Percentiles rank a stretch among this genome's conserved stretches.
phyloP scores from a whole-genome alignment of 345 rosid genomes.

The Salix exigua region DNA sequence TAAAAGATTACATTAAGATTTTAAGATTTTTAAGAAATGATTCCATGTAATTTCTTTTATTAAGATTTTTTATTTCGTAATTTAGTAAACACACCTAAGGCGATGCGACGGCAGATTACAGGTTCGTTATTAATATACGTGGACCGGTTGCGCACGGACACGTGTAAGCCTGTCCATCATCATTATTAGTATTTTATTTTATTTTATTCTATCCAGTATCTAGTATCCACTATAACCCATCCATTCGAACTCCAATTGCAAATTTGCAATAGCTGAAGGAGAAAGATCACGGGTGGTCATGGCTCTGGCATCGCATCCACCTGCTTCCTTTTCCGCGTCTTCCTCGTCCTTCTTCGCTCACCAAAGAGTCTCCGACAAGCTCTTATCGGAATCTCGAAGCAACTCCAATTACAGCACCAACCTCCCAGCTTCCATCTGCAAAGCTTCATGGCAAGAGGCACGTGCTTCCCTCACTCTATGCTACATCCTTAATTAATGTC shows the following conservation, averaged over 20 bases:
- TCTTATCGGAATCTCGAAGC: not conserved
- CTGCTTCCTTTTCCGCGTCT: not conserved
- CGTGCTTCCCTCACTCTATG: not conserved
- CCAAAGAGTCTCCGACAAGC: not conserved
- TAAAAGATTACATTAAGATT: too few relatives aligned
- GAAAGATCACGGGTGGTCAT: not conserved
- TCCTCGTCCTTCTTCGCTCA: conserved; percentile 21
- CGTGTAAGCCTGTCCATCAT: not conserved
- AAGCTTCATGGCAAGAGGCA: conserved; percentile 92
- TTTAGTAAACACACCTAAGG: too few relatives aligned
- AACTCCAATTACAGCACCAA: not conserved
- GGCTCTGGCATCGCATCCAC: not conserved
- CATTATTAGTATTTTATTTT: not conserved
- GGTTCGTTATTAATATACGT: not conserved
- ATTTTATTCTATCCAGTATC: too few relatives aligned
- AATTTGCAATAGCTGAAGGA: not conserved
- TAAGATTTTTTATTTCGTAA: too few relatives aligned
- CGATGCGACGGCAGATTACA: not conserved
- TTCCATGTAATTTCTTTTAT: too few relatives aligned
- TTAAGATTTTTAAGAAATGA: too few relatives aligned
- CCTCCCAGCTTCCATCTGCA: conserved; percentile 29
- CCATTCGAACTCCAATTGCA: not conserved
- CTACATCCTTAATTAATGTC: not conserved
- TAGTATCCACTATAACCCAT: not conserved
- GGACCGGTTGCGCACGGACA: not conserved